Base-by-base conservation (phyloP, 192 early-diverging fungal species). In the Entophlyctis helioformis region DNA sequence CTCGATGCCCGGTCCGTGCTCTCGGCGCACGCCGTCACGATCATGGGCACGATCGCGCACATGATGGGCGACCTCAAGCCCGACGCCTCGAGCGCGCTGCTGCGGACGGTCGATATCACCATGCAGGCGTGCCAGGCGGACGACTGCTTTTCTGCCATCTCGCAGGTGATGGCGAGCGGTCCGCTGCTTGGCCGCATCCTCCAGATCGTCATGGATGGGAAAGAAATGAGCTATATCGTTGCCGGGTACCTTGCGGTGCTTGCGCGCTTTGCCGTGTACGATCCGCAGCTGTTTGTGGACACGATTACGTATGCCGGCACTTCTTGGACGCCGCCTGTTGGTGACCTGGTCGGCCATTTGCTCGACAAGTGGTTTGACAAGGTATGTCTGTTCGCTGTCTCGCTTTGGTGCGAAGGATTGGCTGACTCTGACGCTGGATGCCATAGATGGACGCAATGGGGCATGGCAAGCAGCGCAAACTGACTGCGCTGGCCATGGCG, bases 321-420 rank as follows among this genome's bases (percentile, higher is more conserved):
- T 37, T 56, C 65, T 42, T 62, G 54, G 27, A 58, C 66, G 13
- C 57, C 58, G 22, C 34, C 60, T 15, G 52, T 43, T 21, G 18
- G 40, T 8, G 51, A 64, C 35, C 65, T 83, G 28, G 49, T 81
- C 15, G 58, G 57, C n/a, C 49, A 55, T 27, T 44, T 78, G n/a
- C 13, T 78, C 13, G 71, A 74, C 25, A 41, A 57, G 7, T 84
- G 79, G 79, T 63, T 77, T 41, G 83, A 86, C 19, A 83, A 80
- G 72, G 75, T 83, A 46, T 41, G 32, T 22, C 27, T 24, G 42
- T 39, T 34, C n/a, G 23, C 8, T 34, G 27, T 29, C 33, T 31
- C 40, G n/a, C 26, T 36, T 24, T 22, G 20, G 15, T 12, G 22
- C 26, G 3, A 22, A 6, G 11, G 35, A 48, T 28, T 28, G 16